phyloP scores from a whole-genome alignment of 2,329 filamentous ascomycete species.

The Penicillium sp. region DNA sequence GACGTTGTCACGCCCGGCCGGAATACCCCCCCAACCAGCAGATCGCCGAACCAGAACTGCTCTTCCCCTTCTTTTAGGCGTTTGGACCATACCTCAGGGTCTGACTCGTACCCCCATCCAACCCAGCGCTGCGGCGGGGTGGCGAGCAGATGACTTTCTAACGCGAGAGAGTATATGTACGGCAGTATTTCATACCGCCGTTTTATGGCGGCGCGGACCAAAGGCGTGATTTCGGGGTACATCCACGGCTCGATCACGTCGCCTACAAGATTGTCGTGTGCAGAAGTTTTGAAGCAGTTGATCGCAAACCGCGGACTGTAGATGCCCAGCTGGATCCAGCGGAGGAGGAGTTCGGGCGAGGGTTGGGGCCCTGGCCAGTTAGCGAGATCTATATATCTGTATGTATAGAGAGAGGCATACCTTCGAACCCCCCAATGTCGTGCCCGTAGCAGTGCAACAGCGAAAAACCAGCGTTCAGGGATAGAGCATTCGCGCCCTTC shows the following conservation, averaged over 20 bases:
- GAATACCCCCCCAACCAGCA: constrained; percentile 63
- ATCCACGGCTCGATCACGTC: constrained; percentile 77
- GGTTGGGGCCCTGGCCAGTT: constrained; percentile 54
- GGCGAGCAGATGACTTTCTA: constrained; percentile 60
- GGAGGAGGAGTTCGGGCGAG: constrained; percentile 64
- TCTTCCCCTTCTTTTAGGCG: constrained; percentile 60
- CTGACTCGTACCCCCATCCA: constrained; percentile 67
- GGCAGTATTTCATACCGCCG: constrained; percentile 68
- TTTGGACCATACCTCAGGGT: constrained; percentile 61
- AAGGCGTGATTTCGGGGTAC: constrained; percentile 63
- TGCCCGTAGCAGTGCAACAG: constrained; percentile 68
- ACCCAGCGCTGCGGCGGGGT: constrained; percentile 67
- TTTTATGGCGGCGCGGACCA: constrained; percentile 63
- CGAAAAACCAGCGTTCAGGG: constrained; percentile 64
- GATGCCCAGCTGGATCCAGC: constrained; percentile 69
- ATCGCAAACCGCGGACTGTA: constrained; percentile 70
- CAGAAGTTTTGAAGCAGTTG: constrained; percentile 72
- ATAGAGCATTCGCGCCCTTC: constrained; percentile 67
- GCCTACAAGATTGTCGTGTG: constrained; percentile 61
- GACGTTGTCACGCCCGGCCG: constrained; percentile 53
- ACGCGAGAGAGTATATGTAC: constrained; percentile 63
- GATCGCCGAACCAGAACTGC: constrained; percentile 70
- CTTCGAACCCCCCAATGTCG: constrained; percentile 73
- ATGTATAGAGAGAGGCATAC: constrained; percentile 26
- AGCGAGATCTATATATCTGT: not conserved